These are phyloP conservation scores for Globisporangium middletonii DNA, from an alignment of 352 stramenopile genomes.

Conservation along the genomic window DNA sequence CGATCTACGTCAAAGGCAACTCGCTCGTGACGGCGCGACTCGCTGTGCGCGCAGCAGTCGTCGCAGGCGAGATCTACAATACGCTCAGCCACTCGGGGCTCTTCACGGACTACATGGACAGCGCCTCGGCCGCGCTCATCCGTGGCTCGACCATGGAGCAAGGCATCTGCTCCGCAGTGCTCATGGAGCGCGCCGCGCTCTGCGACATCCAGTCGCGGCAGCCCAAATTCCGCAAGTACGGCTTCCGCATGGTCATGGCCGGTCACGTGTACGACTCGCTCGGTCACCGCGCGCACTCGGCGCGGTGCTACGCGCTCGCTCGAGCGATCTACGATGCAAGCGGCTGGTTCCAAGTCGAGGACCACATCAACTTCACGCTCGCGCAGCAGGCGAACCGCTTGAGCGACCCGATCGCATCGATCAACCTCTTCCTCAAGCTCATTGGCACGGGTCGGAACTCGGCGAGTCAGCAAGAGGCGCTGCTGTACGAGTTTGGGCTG, in stretches of 20 bases:
- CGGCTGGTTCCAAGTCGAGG: constrained; percentile 82
- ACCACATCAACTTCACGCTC: constrained; percentile 87
- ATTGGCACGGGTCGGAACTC: constrained; percentile 80
- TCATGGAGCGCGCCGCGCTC: constrained; percentile 73
- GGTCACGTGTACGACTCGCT: constrained; percentile 78
- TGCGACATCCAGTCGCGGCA: constrained; percentile 66
- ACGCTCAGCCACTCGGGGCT: constrained; percentile 64
- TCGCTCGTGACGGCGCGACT: constrained; percentile 41
- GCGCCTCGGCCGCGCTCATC: constrained; percentile 74
- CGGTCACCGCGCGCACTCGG: constrained; percentile 64
- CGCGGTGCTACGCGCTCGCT: constrained; percentile 75
- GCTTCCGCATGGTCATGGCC: constrained; percentile 88
- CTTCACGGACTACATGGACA: constrained; percentile 87
- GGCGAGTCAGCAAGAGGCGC: constrained; percentile 73
- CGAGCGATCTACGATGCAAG: constrained; percentile 75
- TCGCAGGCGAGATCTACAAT: constrained; percentile 80
- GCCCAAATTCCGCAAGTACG: constrained; percentile 84
- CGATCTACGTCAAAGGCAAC: constrained; percentile 57
- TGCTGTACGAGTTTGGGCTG: constrained; percentile 78
- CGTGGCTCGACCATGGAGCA: constrained; percentile 82
- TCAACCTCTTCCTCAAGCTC: constrained; percentile 82
- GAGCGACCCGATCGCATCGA: constrained; percentile 72
- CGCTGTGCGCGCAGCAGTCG: constrained; percentile 55
- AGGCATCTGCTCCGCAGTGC: constrained; percentile 74
- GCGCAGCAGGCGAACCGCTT: constrained; percentile 75